Evolutionary conservation across 1,139 yeast species (phyloP), one percentile per base, ranked within the genome.

Genomic region (Pichia terricola): DNA sequence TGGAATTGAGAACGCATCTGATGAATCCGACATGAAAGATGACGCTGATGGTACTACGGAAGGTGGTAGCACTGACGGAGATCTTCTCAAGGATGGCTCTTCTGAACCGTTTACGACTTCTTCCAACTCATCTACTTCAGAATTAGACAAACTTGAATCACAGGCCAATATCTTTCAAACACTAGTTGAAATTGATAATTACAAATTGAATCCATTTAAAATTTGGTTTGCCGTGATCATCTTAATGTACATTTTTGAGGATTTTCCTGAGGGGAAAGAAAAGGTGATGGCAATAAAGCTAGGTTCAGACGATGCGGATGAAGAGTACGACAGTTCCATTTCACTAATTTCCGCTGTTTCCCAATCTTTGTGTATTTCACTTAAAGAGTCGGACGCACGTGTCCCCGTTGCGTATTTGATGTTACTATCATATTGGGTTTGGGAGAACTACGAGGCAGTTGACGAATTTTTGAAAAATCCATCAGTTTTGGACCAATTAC

Each of bases 171-270:
- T 91, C 1, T 77, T 91, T 45, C 68, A 77, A 26, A 75, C 83
- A 0, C 63, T 91, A 6, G 73, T 87, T 57, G 94, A 83, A 52
- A 87, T 84, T 55, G 94, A 88, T 53, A 75, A 86, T 2, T 88
- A 83, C 25, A 77, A 80, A 46, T 64, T 88, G 38, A 89, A 94
- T 53, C 96, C 98, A 0, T 91, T 87, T 60, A 78, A 81, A 55
- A 66, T 79, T 1, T 94, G 96, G 94, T 89, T 91, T 65, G 80
- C 96, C 0, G 69, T 86, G 1, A 73, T 79, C 3, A 68, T 86
- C 4, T 58, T 91, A 36, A 67, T 84, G 45, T 76, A 75, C 47
- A 58, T 88, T 4, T 75, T 88, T 51, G 76, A 76, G 45, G 85
- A 77, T 39, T 68, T 69, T 45, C 69, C 68, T 4, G 78, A 71